Percentiles rank a stretch among this genome's conserved stretches.
Conservation (phyloP, 495 filamentous ascomycete genomes). For the Xylaria castorea region DNA sequence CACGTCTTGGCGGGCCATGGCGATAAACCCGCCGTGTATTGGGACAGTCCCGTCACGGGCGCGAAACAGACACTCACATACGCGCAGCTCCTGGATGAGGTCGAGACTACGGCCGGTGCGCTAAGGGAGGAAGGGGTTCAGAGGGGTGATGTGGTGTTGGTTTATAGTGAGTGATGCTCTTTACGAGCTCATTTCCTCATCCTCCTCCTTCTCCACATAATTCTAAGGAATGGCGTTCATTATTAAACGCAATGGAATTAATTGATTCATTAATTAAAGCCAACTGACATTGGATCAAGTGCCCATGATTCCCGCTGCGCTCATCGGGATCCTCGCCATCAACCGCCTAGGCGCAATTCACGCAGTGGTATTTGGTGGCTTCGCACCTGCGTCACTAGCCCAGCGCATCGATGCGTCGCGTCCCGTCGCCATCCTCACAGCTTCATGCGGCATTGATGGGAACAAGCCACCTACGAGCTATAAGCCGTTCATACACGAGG, state of each 20-base stretch:
- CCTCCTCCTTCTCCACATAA: background rate
- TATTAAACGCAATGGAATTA: background rate
- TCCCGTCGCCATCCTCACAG: slow-evolving; percentile 80
- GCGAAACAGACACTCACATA: slow-evolving; percentile 77
- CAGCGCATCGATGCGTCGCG: slow-evolving; percentile 86
- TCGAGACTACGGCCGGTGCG: slow-evolving; percentile 83
- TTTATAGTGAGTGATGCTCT: slow-evolving; percentile 72
- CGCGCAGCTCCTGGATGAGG: slow-evolving; percentile 75
- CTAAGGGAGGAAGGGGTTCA: slow-evolving; percentile 81
- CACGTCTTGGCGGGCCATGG: slow-evolving; percentile 82
- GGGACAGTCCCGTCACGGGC: slow-evolving; percentile 87
- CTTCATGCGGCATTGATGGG: slow-evolving; percentile 92
- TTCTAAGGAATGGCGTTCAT: background rate
- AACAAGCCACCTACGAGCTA: slow-evolving; percentile 76
- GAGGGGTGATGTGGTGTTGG: slow-evolving; percentile 88
- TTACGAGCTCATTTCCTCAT: background rate
- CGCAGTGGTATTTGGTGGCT: slow-evolving; percentile 91
- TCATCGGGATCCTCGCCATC: slow-evolving; percentile 84
- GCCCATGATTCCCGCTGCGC: slow-evolving; percentile 93
- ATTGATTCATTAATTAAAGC: background rate
- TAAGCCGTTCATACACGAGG: slow-evolving; percentile 73
- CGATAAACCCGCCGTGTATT: slow-evolving; percentile 76
- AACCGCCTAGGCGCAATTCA: slow-evolving; percentile 86
- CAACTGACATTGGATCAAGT: slow-evolving; percentile 55
- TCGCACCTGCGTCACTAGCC: slow-evolving; percentile 79